Conservation (phyloP, 1,139 yeast species). For the Yarrowia galli region DNA sequence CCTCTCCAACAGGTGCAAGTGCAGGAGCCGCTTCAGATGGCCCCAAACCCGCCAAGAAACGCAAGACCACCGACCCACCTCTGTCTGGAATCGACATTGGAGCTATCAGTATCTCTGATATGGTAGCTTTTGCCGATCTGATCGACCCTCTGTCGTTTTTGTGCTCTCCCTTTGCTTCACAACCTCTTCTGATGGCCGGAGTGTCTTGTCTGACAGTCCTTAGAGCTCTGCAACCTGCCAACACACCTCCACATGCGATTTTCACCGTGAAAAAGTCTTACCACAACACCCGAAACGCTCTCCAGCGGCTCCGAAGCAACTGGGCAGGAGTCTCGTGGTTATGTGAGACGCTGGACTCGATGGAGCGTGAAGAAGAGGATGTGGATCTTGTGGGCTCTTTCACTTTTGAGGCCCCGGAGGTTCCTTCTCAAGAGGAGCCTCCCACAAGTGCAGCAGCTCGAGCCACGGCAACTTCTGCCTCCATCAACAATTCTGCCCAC, state of each 20-base stretch:
- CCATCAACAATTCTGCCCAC: conserved; percentile 41
- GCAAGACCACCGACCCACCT: conserved; percentile 24
- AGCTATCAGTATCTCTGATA: conserved; percentile 48
- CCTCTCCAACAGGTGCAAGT: neutral
- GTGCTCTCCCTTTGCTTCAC: conserved; percentile 47
- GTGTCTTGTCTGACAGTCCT: conserved; percentile 46
- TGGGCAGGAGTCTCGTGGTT: conserved; percentile 49
- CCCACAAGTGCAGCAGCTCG: conserved; percentile 11
- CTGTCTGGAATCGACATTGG: conserved; percentile 44
- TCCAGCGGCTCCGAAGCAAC: conserved; percentile 44
- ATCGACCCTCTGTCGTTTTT: conserved; percentile 46
- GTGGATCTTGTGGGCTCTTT: conserved; percentile 44
- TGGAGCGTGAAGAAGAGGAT: conserved; percentile 47
- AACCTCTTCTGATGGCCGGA: conserved; percentile 48
- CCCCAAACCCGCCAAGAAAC: conserved; percentile 16
- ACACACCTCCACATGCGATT: conserved; percentile 43
- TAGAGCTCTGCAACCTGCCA: conserved; percentile 42
- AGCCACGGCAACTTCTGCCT: conserved; percentile 14
- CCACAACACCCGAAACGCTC: conserved; percentile 45
- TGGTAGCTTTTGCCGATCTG: conserved; percentile 48
- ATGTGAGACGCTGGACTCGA: conserved; percentile 45
- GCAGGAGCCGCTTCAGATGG: conserved; percentile 5
- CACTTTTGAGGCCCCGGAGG: conserved; percentile 21
- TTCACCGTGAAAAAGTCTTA: conserved; percentile 45
- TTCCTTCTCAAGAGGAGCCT: conserved; percentile 12